These are phyloP conservation scores for Colletotrichum destructivum DNA, from an alignment of 2,329 filamentous ascomycete species.

Conservation along the genomic window DNA sequence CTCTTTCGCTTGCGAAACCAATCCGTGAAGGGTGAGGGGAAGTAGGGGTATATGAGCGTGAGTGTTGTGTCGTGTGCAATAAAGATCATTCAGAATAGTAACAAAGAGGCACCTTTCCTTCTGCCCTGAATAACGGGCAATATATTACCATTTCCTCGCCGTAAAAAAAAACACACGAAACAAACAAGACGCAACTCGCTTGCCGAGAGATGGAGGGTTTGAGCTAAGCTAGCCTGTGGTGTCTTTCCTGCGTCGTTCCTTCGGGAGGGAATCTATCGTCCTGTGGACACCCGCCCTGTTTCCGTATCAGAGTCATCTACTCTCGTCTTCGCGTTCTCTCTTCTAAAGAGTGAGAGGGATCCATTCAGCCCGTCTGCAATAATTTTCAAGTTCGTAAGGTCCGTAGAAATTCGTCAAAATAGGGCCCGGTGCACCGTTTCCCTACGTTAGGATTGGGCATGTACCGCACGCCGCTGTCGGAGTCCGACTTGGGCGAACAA, in stretches of 20 bases:
- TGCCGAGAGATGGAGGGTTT: conserved; percentile 29
- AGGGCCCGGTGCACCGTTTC: conserved; percentile 5
- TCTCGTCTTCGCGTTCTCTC: conserved; percentile 30
- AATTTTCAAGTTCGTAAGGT: conserved; percentile 39
- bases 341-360: conserved; percentile 37
- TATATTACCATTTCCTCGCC: conserved; percentile 34
- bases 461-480: conserved; percentile 18
- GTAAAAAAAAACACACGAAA: conserved; percentile 9
- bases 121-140: conserved; percentile 17
- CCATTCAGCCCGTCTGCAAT: conserved; percentile 30
- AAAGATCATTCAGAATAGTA: conserved; percentile 16
- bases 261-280: conserved; percentile 18
- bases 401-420: conserved; percentile 33
- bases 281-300: conserved; percentile 17
- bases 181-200: conserved; percentile 37
- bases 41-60: conserved; percentile 9
- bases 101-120: conserved; percentile 5
- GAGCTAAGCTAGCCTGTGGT: conserved; percentile 34
- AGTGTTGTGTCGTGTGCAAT: background rate
- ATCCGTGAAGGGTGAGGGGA: conserved; percentile 17
- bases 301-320: conserved; percentile 39
- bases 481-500: conserved; percentile 9
- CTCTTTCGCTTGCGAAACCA: conserved; percentile 36
- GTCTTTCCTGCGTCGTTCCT: conserved; percentile 29
- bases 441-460: conserved; percentile 7